Evolutionary conservation across 129 eudicot species (phyloP).

Genomic region (Rutidosis leptorrhynchoides): DNA sequence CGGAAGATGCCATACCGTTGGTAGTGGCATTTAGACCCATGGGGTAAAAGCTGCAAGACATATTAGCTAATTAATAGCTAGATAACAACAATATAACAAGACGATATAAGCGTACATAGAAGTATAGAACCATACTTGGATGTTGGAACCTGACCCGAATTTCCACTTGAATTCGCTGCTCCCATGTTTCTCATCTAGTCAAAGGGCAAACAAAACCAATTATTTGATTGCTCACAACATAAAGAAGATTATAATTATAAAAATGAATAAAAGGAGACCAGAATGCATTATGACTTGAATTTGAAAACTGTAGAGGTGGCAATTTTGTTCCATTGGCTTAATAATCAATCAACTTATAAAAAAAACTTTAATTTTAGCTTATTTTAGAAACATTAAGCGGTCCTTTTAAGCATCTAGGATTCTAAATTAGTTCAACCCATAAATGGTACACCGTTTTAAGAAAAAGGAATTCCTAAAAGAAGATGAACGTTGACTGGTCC

Average conservation of each 20-base stretch:
- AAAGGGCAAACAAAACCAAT: constrained; percentile 19
- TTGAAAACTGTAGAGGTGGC: not conserved
- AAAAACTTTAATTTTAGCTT: not conserved
- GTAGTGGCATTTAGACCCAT: constrained; percentile 42
- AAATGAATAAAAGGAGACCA: not conserved
- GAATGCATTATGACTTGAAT: not conserved
- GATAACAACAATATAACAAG: not conserved
- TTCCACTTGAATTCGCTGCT: constrained; percentile 45
- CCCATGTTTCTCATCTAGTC: constrained; percentile 58
- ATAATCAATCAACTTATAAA: not conserved
- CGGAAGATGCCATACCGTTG: constrained; percentile 42
- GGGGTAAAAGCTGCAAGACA: constrained; percentile 45
- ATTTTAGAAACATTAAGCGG: not conserved
- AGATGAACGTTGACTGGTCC: not conserved
- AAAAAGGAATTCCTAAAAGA: not conserved
- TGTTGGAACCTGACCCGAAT: constrained; percentile 48
- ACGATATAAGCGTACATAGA: not conserved
- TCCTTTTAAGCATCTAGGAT: not conserved
- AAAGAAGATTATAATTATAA: constrained; percentile 1
- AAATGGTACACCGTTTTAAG: not conserved
- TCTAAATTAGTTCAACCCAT: not conserved
- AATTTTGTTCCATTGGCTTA: not conserved
- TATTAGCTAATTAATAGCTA: not conserved
- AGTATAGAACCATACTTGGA: constrained; percentile 47
- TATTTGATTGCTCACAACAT: not conserved